phyloP scores from a whole-genome alignment of 345 rosid genomes.

The Nephelium lappaceum region DNA sequence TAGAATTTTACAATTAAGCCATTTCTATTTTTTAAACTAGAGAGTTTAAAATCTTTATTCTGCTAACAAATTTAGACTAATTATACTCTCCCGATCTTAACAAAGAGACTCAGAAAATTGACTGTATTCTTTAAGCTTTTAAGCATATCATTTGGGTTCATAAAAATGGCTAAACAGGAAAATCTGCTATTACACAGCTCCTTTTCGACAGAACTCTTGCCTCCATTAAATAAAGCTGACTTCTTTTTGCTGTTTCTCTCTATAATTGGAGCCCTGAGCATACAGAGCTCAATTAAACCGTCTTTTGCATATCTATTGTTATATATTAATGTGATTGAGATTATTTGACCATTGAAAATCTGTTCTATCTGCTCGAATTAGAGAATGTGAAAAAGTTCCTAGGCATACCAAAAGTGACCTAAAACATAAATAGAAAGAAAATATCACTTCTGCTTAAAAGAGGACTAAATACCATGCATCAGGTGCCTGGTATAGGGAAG shows the following conservation, averaged over 20 bases:
- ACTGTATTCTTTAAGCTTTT: no score
- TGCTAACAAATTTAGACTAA: neutral
- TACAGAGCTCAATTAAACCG: no score
- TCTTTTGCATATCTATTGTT: no score
- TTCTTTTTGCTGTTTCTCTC: neutral
- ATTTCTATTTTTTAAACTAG: neutral
- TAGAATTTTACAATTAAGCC: neutral
- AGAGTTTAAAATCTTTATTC: neutral
- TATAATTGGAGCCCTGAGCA: no score
- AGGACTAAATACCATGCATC: slow-evolving; percentile 68
- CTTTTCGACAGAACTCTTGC: neutral
- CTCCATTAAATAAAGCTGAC: neutral
- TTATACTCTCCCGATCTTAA: no score
- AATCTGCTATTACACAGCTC: neutral
- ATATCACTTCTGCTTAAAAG: neutral
- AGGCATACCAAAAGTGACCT: neutral
- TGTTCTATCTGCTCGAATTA: no score
- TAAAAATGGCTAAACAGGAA: neutral
- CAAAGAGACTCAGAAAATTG: no score
- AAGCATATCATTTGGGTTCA: no score
- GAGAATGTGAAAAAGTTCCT: no score
- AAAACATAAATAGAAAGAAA: neutral
- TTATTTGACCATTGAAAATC: no score
- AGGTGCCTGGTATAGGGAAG: slow-evolving; percentile 84
- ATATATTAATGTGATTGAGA: no score